These are phyloP conservation scores for Phytophthora pluvialis DNA, from an alignment of 352 stramenopile genomes.

Conservation along the genomic window DNA sequence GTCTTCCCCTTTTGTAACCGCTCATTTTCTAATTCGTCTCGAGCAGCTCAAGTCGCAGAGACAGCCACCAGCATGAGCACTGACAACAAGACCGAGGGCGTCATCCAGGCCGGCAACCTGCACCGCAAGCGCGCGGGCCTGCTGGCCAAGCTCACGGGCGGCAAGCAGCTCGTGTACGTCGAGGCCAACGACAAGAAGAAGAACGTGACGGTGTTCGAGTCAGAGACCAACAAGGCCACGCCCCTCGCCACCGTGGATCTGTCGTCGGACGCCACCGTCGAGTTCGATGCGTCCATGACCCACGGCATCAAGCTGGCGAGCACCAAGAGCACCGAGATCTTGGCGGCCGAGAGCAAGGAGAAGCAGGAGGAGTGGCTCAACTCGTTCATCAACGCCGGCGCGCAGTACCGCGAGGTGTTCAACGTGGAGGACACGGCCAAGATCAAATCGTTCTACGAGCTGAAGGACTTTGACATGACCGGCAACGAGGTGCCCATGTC, in stretches of 20 bases:
- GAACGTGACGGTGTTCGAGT: constrained; percentile 55
- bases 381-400: constrained; percentile 40
- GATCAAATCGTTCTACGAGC: constrained; percentile 77
- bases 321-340: constrained; percentile 35
- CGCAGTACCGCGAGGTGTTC: constrained; percentile 52
- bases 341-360: constrained; percentile 44
- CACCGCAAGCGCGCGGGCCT: constrained; percentile 32
- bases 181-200: constrained; percentile 53
- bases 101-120: constrained; percentile 42
- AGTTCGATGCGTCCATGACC: constrained; percentile 37
- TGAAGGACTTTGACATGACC: constrained; percentile 79
- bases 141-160: constrained; percentile 36
- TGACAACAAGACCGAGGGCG: constrained; percentile 32
- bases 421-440: constrained; percentile 38
- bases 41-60: background rate
- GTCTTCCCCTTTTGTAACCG: constrained; percentile 9
- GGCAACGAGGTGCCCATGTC: constrained; percentile 70
- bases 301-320: constrained; percentile 57
- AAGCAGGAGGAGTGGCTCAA: constrained; percentile 61
- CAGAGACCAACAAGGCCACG: constrained; percentile 37
- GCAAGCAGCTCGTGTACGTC: constrained; percentile 41
- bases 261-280: constrained; percentile 37
- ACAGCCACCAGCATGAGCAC: constrained; percentile 21
- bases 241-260: constrained; percentile 34
- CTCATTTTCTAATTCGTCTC: constrained; percentile 12